Percentiles rank a stretch among this genome's conserved stretches.
Evolutionary conservation across 345 rosid genomes (phyloP).

Genomic region (Linum lewisii): DNA sequence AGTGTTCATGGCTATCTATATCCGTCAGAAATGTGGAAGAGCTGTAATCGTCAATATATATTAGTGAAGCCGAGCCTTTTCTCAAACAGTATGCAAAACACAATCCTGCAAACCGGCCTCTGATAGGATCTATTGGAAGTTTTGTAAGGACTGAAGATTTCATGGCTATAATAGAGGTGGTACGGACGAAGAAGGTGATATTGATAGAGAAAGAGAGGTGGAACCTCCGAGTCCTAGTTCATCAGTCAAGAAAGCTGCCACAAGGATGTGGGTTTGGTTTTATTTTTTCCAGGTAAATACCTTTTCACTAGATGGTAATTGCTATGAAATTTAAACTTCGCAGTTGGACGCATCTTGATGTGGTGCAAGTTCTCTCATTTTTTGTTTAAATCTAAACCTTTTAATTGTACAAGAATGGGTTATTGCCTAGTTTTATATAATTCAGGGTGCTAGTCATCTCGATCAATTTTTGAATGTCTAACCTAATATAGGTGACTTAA

Average conservation of each 20-base stretch:
- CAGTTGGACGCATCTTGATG: neutral
- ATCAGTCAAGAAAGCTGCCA: constrained; percentile 37
- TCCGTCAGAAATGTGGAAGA: constrained; percentile 62
- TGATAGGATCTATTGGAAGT: constrained; percentile 88
- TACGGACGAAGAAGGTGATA: constrained; percentile 89
- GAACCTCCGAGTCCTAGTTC: constrained; percentile 39
- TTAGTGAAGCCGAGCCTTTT: constrained; percentile 92
- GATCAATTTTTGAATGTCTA: no score
- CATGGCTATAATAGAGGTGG: constrained; percentile 75
- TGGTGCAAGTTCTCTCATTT: no score
- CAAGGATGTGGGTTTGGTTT: constrained; percentile 68
- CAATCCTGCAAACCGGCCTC: constrained; percentile 55
- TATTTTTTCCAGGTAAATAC: constrained; percentile 83
- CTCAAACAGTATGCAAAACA: constrained; percentile 74
- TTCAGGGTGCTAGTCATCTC: no score
- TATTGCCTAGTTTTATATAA: no score
- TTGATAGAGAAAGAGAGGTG: constrained; percentile 38
- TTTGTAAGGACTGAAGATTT: constrained; percentile 63
- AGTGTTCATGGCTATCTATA: constrained; percentile 58
- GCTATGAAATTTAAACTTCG: no score
- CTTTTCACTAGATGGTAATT: neutral
- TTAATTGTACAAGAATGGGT: no score
- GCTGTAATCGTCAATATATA: constrained; percentile 61
- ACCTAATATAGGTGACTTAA: no score
- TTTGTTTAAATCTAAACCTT: no score